These are phyloP conservation scores for Exophiala phaeomuriformis DNA, from an alignment of 2,329 filamentous ascomycete genomes.

Conservation along the genomic window DNA sequence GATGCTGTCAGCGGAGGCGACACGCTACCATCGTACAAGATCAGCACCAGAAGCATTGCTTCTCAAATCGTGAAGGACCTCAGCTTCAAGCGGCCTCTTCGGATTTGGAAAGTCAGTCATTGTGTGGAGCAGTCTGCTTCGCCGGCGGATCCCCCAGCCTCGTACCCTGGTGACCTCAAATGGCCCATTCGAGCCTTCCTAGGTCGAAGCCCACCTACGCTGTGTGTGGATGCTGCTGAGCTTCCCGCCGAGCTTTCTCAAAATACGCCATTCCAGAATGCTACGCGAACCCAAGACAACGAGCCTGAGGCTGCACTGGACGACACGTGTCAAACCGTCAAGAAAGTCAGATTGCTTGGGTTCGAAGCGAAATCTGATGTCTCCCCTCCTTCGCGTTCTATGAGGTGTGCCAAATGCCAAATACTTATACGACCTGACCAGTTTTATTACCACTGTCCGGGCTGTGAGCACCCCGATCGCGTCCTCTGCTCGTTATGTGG, in stretches of 20 bases:
- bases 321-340: constrained; percentile 1
- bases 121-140: constrained; percentile 3
- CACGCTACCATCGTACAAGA: constrained; percentile 7
- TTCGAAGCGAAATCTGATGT: no score
- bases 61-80: constrained; percentile 20
- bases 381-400: constrained; percentile 11
- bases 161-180: constrained; percentile 23
- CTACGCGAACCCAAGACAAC: constrained; percentile 17
- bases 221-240: constrained; percentile 12
- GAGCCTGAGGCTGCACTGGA: constrained; percentile 10
- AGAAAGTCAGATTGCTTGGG: constrained; percentile 2
- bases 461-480: constrained; percentile 24
- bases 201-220: not conserved
- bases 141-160: constrained; percentile 12
- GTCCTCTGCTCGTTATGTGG: constrained; percentile 25
- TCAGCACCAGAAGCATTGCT: constrained; percentile 18
- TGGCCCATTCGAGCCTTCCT: constrained; percentile 19
- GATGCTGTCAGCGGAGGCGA: constrained; percentile 9
- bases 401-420: constrained; percentile 26
- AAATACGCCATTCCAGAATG: constrained; percentile 22
- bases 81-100: constrained; percentile 12
- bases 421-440: constrained; percentile 23
- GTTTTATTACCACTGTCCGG: constrained; percentile 24
- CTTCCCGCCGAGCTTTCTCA: constrained; percentile 22
- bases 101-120: constrained; percentile 12